These are phyloP conservation scores for Geranomyces michiganensis DNA, from an alignment of 192 early-diverging fungal species.

Conservation along the genomic window DNA sequence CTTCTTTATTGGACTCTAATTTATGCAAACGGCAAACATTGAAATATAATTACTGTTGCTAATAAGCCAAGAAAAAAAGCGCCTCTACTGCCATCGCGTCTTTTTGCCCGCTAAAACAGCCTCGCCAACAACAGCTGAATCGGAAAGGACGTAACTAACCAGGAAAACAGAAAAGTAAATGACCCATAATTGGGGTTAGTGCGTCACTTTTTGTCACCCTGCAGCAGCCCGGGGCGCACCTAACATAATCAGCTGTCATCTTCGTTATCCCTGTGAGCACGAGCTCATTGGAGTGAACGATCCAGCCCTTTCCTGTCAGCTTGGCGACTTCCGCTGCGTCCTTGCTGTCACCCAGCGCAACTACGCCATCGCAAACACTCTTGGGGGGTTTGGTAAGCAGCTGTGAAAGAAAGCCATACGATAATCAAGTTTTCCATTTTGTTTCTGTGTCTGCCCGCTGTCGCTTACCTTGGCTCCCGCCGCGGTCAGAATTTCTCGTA, in stretches of 20 bases:
- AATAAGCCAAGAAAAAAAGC: too few species aligned
- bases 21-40: too few species aligned
- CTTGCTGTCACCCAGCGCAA: constrained; percentile 37
- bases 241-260: constrained; percentile 40
- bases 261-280: constrained; percentile 52
- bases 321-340: constrained; percentile 34
- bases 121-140: too few species aligned
- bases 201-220: too few species aligned
- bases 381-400: constrained; percentile 5
- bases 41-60: too few species aligned
- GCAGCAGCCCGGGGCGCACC: constrained; percentile 7
- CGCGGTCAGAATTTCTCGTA: constrained; percentile 48
- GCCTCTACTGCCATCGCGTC: too few species aligned
- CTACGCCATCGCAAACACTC: constrained; percentile 12
- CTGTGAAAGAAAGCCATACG: constrained; percentile 10
- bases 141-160: too few species aligned
- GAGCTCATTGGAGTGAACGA: constrained; percentile 45
- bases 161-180: too few species aligned
- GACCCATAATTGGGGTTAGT: too few species aligned
- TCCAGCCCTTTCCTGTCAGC: constrained; percentile 33
- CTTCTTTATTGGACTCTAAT: constrained; percentile 21
- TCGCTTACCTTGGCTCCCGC: constrained; percentile 47
- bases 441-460: background rate
- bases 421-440: background rate
- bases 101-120: background rate